Base-by-base conservation (phyloP, 495 filamentous ascomycete species). In the Hypoxylon subgilvum region DNA sequence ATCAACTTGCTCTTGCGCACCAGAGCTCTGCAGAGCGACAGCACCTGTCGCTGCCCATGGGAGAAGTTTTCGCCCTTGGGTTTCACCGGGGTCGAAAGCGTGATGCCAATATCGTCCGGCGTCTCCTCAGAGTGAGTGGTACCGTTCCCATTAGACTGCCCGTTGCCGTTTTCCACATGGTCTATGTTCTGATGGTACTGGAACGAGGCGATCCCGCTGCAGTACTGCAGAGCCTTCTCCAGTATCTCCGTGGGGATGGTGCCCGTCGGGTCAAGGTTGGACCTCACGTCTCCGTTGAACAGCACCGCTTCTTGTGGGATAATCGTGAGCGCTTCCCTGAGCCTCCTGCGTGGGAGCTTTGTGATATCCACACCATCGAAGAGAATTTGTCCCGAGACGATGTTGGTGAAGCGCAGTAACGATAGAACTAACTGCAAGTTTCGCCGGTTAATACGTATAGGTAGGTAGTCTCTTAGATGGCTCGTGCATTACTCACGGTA, bases 301-400 rank as follows among this genome's bases (percentile, higher is more conserved):
- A 85, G 71, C 0, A 80, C 74, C 2, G 81, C 78, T 52, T 84
- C 82, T 56, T 86, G 83, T 0, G 82, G 82, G 18, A 86, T 80
- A 28, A 83, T 76, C 1, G 80, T 80, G 22, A 85, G 74, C 22
- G 72, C 74, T 43, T 75, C 73, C 17, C 83, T 76, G 2, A 86
- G 72, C 19, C 71, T 76, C 27, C 75, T 70, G 12, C 81, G 71
- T 2, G 79, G 76, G 16, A 86, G 69, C 6, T 57, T 62, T 17
- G 68, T 72, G 21, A 83, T 77, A 27, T 83, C 74, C 7, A 84
- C 66, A 17, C 76, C 82, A 48, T 86, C 82, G 54, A 84, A 80
- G 1, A 74, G 69, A 16, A 85, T 75, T 4, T 72, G 57, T 1
- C 83, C 82, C 0, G 68, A 67, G 10, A 75, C 71, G 31, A 80